phyloP scores from a whole-genome alignment of 495 filamentous ascomycete species.

The Aspergillus affinis region DNA sequence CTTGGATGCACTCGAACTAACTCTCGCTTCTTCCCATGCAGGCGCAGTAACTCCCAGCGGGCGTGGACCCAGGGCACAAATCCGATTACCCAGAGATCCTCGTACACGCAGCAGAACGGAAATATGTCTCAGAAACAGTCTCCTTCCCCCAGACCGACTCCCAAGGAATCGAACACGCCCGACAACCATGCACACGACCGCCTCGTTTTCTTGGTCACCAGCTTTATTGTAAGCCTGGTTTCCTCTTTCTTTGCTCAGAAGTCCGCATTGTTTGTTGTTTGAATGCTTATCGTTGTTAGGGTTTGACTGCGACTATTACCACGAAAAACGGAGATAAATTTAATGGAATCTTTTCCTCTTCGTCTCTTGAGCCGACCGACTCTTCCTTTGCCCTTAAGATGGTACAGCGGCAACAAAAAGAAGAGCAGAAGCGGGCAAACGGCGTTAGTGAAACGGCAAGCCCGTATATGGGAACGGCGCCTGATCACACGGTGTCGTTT shows the following conservation, averaged over 20 bases:
- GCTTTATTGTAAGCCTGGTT: conserved; percentile 56
- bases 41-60: conserved; percentile 55
- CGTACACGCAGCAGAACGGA: conserved; percentile 54
- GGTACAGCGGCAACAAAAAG: conserved; percentile 63
- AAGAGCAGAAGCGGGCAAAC: conserved; percentile 53
- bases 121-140: conserved; percentile 45
- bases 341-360: conserved; percentile 67
- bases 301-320: conserved; percentile 63
- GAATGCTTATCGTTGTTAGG: conserved; percentile 49
- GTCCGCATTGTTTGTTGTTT: conserved; percentile 3
- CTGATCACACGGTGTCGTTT: conserved; percentile 73
- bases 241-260: conserved; percentile 4
- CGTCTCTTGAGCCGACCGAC: conserved; percentile 55
- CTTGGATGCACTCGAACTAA: conserved; percentile 9
- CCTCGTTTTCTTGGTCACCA: conserved; percentile 60
- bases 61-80: conserved; percentile 65
- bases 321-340: conserved; percentile 71
- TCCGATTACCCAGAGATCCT: conserved; percentile 61
- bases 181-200: conserved; percentile 68
- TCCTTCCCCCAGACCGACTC: conserved; percentile 37
- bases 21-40: conserved; percentile 20
- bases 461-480: conserved; percentile 59
- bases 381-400: conserved; percentile 75
- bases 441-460: conserved; percentile 49
- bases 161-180: conserved; percentile 54